These are phyloP conservation scores for Trichoderma sp. DNA, from an alignment of 2,329 filamentous ascomycete genomes.

Conservation along the genomic window DNA sequence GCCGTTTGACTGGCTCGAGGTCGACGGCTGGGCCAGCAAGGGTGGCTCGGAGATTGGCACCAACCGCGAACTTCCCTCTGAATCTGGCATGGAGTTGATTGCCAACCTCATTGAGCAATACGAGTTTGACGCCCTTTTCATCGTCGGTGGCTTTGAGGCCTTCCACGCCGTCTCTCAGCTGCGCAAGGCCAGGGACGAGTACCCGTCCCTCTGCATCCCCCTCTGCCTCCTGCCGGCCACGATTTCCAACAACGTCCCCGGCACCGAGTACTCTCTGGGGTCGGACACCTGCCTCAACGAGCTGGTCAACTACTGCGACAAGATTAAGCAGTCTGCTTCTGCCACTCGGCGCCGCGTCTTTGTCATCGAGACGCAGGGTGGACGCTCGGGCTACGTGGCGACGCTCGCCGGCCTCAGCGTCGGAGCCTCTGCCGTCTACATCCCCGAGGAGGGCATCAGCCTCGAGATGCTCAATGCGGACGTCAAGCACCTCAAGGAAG, in stretches of 20 bases:
- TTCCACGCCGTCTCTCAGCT: slow-evolving; percentile 91
- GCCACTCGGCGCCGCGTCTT: slow-evolving; percentile 92
- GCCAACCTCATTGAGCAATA: slow-evolving; percentile 83
- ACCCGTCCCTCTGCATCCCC: slow-evolving; percentile 86
- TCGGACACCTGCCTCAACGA: slow-evolving; percentile 97
- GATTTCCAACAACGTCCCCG: slow-evolving; percentile 97
- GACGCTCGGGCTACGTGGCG: slow-evolving; percentile 89
- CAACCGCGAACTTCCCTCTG: slow-evolving; percentile 87
- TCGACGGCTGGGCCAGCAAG: slow-evolving; percentile 92
- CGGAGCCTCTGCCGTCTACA: slow-evolving; percentile 91
- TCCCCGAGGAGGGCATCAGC: slow-evolving; percentile 92
- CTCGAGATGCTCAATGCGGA: slow-evolving; percentile 91
- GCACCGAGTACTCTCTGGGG: slow-evolving; percentile 94
- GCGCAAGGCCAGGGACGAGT: slow-evolving; percentile 75
- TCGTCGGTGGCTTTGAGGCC: slow-evolving; percentile 94
- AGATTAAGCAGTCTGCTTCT: slow-evolving; percentile 94
- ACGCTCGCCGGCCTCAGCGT: slow-evolving; percentile 89
- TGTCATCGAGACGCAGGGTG: slow-evolving; percentile 96
- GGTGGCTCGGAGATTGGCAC: slow-evolving; percentile 98
- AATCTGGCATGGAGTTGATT: slow-evolving; percentile 79
- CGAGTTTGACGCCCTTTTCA: slow-evolving; percentile 87
- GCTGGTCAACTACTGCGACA: slow-evolving; percentile 92
- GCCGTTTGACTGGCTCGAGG: slow-evolving; percentile 87
- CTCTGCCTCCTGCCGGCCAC: slow-evolving; percentile 93
- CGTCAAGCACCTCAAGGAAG: slow-evolving; percentile 83